Evolutionary conservation across 2,329 filamentous ascomycete species (phyloP).

Genomic region (Aciculosporium take): DNA sequence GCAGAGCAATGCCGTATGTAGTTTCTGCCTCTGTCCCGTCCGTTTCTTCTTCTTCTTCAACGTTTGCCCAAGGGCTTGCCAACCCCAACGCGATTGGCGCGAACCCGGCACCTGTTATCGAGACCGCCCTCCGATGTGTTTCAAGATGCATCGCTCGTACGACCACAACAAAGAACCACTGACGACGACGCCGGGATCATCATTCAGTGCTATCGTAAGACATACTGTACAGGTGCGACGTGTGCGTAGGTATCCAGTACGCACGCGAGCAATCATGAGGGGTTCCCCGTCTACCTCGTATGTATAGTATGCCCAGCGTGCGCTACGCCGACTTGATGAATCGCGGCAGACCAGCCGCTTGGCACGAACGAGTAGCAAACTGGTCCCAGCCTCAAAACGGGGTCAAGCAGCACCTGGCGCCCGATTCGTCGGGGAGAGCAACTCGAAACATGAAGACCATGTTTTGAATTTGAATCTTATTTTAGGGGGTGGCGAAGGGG

Average conservation of each 20-base stretch:
- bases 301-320: background rate
- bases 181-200: background rate
- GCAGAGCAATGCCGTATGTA: too few relatives aligned
- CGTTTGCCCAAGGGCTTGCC: too few relatives aligned
- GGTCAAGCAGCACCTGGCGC: background rate
- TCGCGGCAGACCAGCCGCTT: background rate
- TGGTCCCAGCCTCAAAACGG: too few relatives aligned
- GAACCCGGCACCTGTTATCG: background rate
- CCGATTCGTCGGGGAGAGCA: background rate
- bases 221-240: background rate
- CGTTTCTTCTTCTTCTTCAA: background rate
- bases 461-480: too few relatives aligned
- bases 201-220: background rate
- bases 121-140: conserved; percentile 7
- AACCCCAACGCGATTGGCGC: background rate
- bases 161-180: background rate
- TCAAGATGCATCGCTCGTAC: conserved; percentile 6
- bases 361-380: too few relatives aligned
- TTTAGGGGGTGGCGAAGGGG: too few relatives aligned
- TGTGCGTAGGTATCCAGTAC: background rate
- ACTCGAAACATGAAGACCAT: background rate
- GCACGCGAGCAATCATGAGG: too few relatives aligned
- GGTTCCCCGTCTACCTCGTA: background rate
- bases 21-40: too few relatives aligned
- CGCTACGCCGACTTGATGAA: background rate